Evolutionary conservation across 2,329 filamentous ascomycete species (phyloP).

Genomic region (Apiospora rasikravindrae): DNA sequence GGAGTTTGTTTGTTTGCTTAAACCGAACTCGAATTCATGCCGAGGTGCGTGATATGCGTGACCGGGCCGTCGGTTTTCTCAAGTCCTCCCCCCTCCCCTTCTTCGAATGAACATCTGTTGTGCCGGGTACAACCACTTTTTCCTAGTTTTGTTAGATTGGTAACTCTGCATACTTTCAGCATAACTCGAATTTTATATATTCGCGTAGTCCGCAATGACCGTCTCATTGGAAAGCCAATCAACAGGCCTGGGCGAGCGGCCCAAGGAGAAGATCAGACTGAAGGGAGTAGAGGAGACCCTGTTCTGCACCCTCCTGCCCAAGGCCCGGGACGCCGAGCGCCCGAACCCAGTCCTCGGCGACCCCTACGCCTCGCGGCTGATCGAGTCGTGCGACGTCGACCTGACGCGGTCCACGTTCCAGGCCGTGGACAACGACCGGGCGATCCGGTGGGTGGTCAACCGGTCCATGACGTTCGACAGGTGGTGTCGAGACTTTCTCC

Average conservation of each 20-base stretch:
- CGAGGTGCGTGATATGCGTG: neutral
- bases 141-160: no score
- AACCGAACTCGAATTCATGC: neutral
- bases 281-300: slow-evolving; percentile 21
- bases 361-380: slow-evolving; percentile 17
- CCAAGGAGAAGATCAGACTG: slow-evolving; percentile 19
- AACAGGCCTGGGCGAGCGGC: neutral
- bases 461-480: slow-evolving; percentile 14
- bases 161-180: neutral
- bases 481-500: slow-evolving; percentile 19
- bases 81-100: no score
- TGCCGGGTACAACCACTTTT: neutral
- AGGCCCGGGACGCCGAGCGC: slow-evolving; percentile 12
- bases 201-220: neutral
- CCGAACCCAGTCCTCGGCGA: slow-evolving; percentile 20
- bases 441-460: slow-evolving; percentile 3
- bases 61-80: neutral
- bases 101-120: neutral
- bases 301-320: neutral
- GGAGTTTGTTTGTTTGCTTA: neutral
- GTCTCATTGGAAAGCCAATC: neutral
- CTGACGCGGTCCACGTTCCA: slow-evolving; percentile 13
- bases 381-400: slow-evolving; percentile 20
- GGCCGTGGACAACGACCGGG: slow-evolving; percentile 19
- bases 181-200: no score